These are phyloP conservation scores for Aspergillus pseudoterreus DNA, from an alignment of 2,329 filamentous ascomycete species.

Conservation along the genomic window DNA sequence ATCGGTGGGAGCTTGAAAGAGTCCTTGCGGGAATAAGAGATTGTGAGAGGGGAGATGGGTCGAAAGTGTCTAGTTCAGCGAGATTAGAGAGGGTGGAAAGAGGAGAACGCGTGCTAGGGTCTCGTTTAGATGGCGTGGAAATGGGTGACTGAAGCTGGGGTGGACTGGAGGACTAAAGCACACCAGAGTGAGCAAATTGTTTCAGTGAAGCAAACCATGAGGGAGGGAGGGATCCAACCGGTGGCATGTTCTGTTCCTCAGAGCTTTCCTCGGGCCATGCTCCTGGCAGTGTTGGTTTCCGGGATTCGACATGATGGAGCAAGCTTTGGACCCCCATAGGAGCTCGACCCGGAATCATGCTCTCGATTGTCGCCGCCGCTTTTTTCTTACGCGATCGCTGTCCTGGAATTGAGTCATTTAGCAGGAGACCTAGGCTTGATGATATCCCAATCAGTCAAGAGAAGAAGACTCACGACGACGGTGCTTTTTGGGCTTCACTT, in stretches of 20 bases:
- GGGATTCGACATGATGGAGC: not conserved
- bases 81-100: not conserved
- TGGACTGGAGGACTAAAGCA: too few species aligned
- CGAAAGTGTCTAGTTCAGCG: not conserved
- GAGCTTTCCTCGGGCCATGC: conserved; percentile 3
- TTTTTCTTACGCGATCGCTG: conserved; percentile 14
- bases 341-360: conserved; percentile 13
- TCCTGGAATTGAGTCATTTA: not conserved
- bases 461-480: conserved; percentile 1
- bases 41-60: not conserved
- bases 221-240: not conserved
- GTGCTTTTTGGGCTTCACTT: conserved; percentile 5
- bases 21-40: not conserved
- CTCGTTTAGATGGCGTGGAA: too few species aligned
- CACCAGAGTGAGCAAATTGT: too few species aligned
- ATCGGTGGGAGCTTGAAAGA: not conserved
- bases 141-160: too few species aligned
- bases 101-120: not conserved
- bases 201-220: not conserved
- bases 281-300: conserved; percentile 2
- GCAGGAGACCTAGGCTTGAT: not conserved
- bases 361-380: conserved; percentile 9
- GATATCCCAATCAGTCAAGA: not conserved
- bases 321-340: conserved; percentile 6
- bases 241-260: not conserved